Percentiles rank a stretch among this genome's conserved stretches.
Conservation (phyloP, 257 asterid species). For the Rubia yunnanensis region DNA sequence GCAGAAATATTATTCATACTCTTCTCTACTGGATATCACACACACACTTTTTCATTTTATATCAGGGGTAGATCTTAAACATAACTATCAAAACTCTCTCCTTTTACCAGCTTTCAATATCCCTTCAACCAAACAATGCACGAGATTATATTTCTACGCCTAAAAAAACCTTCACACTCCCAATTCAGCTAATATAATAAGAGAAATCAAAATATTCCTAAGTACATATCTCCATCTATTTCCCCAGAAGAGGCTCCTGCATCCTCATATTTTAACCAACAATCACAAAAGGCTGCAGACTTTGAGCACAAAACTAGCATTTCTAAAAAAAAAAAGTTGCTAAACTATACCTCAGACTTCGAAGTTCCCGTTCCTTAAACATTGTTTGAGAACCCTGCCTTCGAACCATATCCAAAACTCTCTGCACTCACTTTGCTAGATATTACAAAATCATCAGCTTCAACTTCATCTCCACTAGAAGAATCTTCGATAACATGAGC, state of each 20-base stretch:
- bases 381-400: constrained; percentile 19
- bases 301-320: neutral
- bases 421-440: constrained; percentile 15
- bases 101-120: neutral
- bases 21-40: neutral
- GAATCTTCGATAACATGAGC: constrained; percentile 50
- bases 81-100: neutral
- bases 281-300: neutral
- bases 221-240: neutral
- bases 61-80: neutral
- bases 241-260: neutral
- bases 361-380: constrained; percentile 28
- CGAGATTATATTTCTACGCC: neutral
- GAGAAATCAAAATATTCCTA: neutral
- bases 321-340: neutral
- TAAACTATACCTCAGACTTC: constrained; percentile 37
- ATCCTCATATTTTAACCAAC: neutral
- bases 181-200: neutral
- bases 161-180: neutral
- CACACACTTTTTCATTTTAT: neutral
- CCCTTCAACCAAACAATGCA: neutral
- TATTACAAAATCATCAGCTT: constrained; percentile 11
- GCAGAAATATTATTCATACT: neutral
- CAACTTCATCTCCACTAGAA: constrained; percentile 43
- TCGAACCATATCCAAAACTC: neutral